Evolutionary conservation across 2,329 filamentous ascomycete genomes (phyloP).

Genomic region (Fusarium praegraminearum): DNA sequence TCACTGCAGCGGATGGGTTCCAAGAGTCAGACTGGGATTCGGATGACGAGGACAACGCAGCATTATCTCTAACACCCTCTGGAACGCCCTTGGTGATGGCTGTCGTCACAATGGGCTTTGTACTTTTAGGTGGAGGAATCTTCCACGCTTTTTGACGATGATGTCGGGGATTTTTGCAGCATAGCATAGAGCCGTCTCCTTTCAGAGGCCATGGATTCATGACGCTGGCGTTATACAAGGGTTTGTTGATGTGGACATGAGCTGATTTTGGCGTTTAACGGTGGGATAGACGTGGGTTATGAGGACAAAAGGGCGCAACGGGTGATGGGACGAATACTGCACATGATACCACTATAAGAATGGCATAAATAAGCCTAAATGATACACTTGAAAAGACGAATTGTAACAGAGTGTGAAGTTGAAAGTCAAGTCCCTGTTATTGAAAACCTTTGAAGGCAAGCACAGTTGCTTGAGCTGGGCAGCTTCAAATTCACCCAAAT

Average conservation of each 20-base stretch:
- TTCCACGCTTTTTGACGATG: slow-evolving; percentile 28
- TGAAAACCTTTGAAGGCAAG: background rate
- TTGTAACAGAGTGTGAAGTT: background rate
- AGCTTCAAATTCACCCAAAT: background rate
- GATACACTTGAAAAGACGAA: background rate
- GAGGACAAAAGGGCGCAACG: slow-evolving; percentile 37
- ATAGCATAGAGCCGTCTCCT: slow-evolving; percentile 18
- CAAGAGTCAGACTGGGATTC: slow-evolving; percentile 34
- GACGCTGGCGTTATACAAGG: slow-evolving; percentile 37
- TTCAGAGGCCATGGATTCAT: slow-evolving; percentile 21
- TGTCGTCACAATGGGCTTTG: slow-evolving; percentile 38
- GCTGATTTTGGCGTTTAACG: slow-evolving; percentile 40
- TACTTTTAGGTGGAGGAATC: slow-evolving; percentile 41
- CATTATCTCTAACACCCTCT: slow-evolving; percentile 25
- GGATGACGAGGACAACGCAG: slow-evolving; percentile 31
- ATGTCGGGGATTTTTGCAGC: slow-evolving; percentile 4
- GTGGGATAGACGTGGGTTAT: slow-evolving; percentile 28
- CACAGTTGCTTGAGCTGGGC: too few species aligned
- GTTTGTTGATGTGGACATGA: slow-evolving; percentile 26
- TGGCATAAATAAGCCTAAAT: slow-evolving; percentile 6
- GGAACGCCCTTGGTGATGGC: slow-evolving; percentile 33
- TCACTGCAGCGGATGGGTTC: slow-evolving; percentile 52
- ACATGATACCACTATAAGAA: slow-evolving; percentile 39
- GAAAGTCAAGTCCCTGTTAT: background rate
- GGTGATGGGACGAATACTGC: slow-evolving; percentile 20